Percentiles rank a stretch among this genome's conserved stretches.
These are phyloP conservation scores for Pseudohalonectria lignicola DNA, from an alignment of 2,329 filamentous ascomycete species.

Conservation along the genomic window DNA sequence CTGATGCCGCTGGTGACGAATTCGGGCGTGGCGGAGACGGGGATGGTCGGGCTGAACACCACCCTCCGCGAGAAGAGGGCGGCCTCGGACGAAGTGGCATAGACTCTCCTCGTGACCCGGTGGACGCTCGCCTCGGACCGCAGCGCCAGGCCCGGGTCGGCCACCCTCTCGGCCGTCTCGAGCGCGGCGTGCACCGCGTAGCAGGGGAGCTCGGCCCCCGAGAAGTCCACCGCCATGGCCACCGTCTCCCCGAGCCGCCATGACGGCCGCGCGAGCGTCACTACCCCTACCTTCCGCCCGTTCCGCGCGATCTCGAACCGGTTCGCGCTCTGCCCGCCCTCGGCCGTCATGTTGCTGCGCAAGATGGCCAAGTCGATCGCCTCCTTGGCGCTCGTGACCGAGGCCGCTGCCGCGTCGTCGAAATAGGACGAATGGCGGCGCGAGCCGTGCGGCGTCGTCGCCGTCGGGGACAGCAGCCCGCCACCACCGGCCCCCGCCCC, in stretches of 20 bases:
- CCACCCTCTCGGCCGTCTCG: conserved; percentile 77
- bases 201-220: conserved; percentile 64
- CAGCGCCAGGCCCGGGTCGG: conserved; percentile 69
- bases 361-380: conserved; percentile 87
- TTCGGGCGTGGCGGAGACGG: conserved; percentile 73
- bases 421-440: conserved; percentile 36
- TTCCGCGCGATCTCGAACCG: conserved; percentile 91
- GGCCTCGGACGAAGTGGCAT: conserved; percentile 70
- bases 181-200: conserved; percentile 78
- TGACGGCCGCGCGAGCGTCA: conserved; percentile 78
- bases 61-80: conserved; percentile 71
- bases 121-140: conserved; percentile 78
- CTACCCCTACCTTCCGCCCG: conserved; percentile 80
- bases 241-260: conserved; percentile 85
- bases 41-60: conserved; percentile 75
- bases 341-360: conserved; percentile 59
- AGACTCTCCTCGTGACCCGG: conserved; percentile 72
- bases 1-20: conserved; percentile 85
- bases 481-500: conserved; percentile 39
- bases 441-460: conserved; percentile 19
- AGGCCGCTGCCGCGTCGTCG: conserved; percentile 5
- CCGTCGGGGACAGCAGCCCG: conserved; percentile 64
- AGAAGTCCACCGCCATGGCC: conserved; percentile 75
- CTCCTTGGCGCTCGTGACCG: conserved; percentile 57
- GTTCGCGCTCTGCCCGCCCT: conserved; percentile 72